Evolutionary conservation across 2,329 filamentous ascomycete species (phyloP).

Genomic region (Claviceps purpurea): DNA sequence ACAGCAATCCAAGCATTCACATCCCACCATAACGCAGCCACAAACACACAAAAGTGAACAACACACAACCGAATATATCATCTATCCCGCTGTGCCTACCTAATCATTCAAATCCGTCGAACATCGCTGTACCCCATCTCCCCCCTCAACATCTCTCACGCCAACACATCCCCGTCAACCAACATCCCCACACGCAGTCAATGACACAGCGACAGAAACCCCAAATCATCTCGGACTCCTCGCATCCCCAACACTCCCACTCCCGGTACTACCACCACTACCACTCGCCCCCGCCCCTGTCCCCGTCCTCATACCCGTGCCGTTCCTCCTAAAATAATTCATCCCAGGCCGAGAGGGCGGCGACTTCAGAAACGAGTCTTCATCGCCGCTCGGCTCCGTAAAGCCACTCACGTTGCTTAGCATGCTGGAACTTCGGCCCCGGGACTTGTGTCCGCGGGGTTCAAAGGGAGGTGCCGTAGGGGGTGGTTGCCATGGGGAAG

Average conservation of each 20-base stretch:
- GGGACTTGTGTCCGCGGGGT: constrained; percentile 25
- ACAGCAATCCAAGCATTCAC: too few species aligned
- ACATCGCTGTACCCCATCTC: too few species aligned
- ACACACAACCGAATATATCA: too few species aligned
- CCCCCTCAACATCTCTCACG: too few species aligned
- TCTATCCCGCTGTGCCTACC: too few species aligned
- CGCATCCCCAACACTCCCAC: constrained; percentile 37
- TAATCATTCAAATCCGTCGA: too few species aligned
- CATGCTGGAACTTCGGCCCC: constrained; percentile 53
- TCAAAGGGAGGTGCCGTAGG: constrained; percentile 24
- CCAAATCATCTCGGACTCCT: constrained; percentile 29
- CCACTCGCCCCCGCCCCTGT: constrained; percentile 10
- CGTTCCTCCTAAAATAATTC: constrained; percentile 8
- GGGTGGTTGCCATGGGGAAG: constrained; percentile 18
- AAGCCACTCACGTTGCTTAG: constrained; percentile 54
- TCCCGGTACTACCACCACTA: constrained; percentile 33
- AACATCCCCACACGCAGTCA: too few species aligned
- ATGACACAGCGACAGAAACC: too few species aligned
- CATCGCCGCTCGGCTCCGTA: constrained; percentile 46
- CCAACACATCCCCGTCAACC: too few species aligned
- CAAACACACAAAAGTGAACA: too few species aligned
- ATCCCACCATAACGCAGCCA: too few species aligned
- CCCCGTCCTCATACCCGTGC: not conserved
- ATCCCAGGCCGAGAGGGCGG: constrained; percentile 6
- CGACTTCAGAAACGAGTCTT: constrained; percentile 23